phyloP scores from a whole-genome alignment of 2,329 filamentous ascomycete species.

The Hypoxylon sp. region DNA sequence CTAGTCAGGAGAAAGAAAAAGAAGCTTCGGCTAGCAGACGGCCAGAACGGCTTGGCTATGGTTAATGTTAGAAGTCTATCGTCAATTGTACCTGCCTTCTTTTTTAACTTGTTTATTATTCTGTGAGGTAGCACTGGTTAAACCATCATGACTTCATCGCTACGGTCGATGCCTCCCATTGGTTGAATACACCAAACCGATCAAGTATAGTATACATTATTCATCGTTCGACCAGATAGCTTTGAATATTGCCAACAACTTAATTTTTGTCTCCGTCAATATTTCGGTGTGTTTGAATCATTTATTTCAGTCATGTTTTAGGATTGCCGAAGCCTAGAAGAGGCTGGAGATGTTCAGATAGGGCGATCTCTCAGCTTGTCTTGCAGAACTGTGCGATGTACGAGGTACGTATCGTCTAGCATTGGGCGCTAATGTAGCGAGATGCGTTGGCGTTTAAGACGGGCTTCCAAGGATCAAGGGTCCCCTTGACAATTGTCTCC shows the following conservation, averaged over 20 bases:
- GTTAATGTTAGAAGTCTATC: slow-evolving; percentile 18
- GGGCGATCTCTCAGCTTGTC: slow-evolving; percentile 13
- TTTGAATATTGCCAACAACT: background rate
- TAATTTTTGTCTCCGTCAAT: background rate
- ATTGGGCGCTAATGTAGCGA: slow-evolving; percentile 35
- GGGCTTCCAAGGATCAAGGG: slow-evolving; percentile 31
- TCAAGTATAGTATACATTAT: slow-evolving; percentile 15
- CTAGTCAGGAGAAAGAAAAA: slow-evolving; percentile 1
- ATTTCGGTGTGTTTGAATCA: too few species aligned
- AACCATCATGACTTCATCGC: slow-evolving; percentile 31
- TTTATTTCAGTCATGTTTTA: slow-evolving; percentile 4
- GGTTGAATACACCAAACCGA: slow-evolving; percentile 5
- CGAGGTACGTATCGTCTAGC: slow-evolving; percentile 24
- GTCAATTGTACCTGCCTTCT: slow-evolving; percentile 12
- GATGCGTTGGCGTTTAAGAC: slow-evolving; percentile 34
- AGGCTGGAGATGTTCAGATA: slow-evolving; percentile 7
- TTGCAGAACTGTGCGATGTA: slow-evolving; percentile 15
- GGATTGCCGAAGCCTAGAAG: slow-evolving; percentile 12
- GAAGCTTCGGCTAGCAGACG: slow-evolving; percentile 5
- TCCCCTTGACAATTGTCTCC: slow-evolving; percentile 26
- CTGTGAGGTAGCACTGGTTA: slow-evolving; percentile 15
- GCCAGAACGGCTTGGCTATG: background rate
- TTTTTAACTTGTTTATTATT: slow-evolving; percentile 10
- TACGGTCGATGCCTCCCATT: slow-evolving; percentile 17
- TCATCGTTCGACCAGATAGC: slow-evolving; percentile 7